Evolutionary conservation across 306 rosid genomes (phyloP), one percentile per base, ranked within the genome.

Genomic region (Sicyos edulis): DNA sequence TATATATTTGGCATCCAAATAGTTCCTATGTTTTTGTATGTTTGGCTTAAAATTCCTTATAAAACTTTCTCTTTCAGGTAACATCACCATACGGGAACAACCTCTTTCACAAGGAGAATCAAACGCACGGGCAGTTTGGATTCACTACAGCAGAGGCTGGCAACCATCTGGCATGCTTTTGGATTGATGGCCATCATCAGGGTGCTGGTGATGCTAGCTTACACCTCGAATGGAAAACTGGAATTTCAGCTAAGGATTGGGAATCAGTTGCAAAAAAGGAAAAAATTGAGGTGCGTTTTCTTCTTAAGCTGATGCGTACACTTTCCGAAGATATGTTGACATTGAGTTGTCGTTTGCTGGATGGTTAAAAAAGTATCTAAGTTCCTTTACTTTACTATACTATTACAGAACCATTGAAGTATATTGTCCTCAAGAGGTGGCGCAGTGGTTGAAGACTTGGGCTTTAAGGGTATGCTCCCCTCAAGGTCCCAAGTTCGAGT

Each of bases 191-290:
- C n/a, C 82, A 73, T 14, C 64, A 73, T 57, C 77, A 68, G 22
- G 86, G 64, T 72, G 79, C 74, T 63, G 80, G 54, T 34, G 78
- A 75, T 29, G 72, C 12, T 34, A 75, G 72, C 53, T 29, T 93
- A 56, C 86, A 86, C 80, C 83, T 93, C 74, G 99, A 87, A 52
- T 91, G 99, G 99, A 93, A 79, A 87, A 91, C 88, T 19, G 99
- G 99, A 61, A 80, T 93, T 81, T 91, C 96, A 29, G 96, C 99
- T 22, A 91, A 89, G 86, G 99, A 93, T 79, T 93, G 99, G 99
- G 99, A 91, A 34, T 82, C 99, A 3, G 97, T 93, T 62, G 99
- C 99, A 32, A 93, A 72, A 80, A 91, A 91, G 75, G 99, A 93
- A 80, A 93, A 91, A 88, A 85, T 93, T 71, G 97, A 89, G 97